phyloP scores from a whole-genome alignment of 2,329 filamentous ascomycete genomes.

The Hypoxylon sp. region DNA sequence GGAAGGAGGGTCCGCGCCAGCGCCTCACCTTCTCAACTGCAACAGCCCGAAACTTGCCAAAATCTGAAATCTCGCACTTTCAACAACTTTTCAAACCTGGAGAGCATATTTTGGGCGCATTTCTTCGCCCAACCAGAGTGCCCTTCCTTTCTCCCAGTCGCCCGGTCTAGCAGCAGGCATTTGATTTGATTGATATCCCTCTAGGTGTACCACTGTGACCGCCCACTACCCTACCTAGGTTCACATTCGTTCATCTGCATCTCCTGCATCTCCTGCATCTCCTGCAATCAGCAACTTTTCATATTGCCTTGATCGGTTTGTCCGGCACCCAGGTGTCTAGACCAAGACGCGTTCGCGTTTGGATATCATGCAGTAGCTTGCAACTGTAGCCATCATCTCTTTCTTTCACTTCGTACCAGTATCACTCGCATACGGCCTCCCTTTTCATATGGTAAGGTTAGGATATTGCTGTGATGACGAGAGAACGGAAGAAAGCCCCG shows the following conservation, averaged over 20 bases:
- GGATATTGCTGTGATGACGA: constrained; percentile 53
- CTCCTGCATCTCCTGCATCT: constrained; percentile 26
- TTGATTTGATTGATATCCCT: constrained; percentile 34
- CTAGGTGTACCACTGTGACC: constrained; percentile 34
- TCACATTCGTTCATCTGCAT: constrained; percentile 13
- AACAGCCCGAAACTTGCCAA: constrained; percentile 13
- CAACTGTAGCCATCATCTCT: constrained; percentile 45
- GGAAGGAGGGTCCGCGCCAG: neutral
- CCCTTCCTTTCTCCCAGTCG: constrained; percentile 33
- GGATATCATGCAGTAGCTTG: constrained; percentile 49
- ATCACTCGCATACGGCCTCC: constrained; percentile 36
- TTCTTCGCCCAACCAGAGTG: constrained; percentile 30
- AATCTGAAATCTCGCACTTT: constrained; percentile 20
- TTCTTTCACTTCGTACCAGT: constrained; percentile 41
- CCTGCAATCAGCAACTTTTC: constrained; percentile 36
- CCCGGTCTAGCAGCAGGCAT: constrained; percentile 23
- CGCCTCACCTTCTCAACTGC: constrained; percentile 8
- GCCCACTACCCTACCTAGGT: constrained; percentile 29
- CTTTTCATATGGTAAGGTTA: constrained; percentile 55
- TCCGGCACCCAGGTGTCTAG: constrained; percentile 40
- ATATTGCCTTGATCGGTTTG: constrained; percentile 40
- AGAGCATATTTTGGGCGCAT: constrained; percentile 27
- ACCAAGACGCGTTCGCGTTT: constrained; percentile 46
- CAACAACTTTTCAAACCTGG: constrained; percentile 20
- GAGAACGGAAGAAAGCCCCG: constrained; percentile 54